Evolutionary conservation across 805 yeast species (phyloP).

Genomic region (Ogataea trehalophila): DNA sequence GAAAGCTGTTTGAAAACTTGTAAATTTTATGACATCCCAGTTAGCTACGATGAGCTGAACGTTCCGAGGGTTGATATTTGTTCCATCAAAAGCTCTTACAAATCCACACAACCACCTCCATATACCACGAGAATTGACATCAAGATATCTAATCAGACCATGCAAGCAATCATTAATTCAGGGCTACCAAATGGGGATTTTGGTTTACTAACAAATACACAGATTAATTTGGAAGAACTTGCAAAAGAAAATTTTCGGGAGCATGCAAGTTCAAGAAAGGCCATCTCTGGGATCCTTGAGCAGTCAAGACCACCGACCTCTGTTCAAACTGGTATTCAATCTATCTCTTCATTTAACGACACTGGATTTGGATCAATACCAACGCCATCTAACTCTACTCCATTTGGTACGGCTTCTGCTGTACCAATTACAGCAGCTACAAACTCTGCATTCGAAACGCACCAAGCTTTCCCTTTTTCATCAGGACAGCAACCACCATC

Average conservation of each 20-base stretch:
- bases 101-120: slow-evolving; percentile 38
- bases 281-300: slow-evolving; percentile 5
- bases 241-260: slow-evolving; percentile 20
- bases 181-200: slow-evolving; percentile 27
- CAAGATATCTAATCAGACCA: slow-evolving; percentile 29
- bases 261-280: slow-evolving; percentile 9
- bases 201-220: slow-evolving; percentile 7
- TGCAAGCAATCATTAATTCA: slow-evolving; percentile 35
- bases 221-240: slow-evolving; percentile 12
- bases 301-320: not conserved
- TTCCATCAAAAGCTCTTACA: slow-evolving; percentile 32
- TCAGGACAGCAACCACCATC: too few relatives aligned
- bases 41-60: slow-evolving; percentile 28
- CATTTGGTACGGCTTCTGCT: too few relatives aligned
- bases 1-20: slow-evolving; percentile 54
- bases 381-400: too few relatives aligned
- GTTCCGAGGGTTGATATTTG: slow-evolving; percentile 36
- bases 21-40: slow-evolving; percentile 55
- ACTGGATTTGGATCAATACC: too few relatives aligned
- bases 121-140: slow-evolving; percentile 39
- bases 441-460: too few relatives aligned
- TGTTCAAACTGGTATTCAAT: not conserved
- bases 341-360: too few relatives aligned
- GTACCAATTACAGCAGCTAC: too few relatives aligned
- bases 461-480: too few relatives aligned